phyloP scores from a whole-genome alignment of 345 rosid genomes.

The Corchorus olitorius region DNA sequence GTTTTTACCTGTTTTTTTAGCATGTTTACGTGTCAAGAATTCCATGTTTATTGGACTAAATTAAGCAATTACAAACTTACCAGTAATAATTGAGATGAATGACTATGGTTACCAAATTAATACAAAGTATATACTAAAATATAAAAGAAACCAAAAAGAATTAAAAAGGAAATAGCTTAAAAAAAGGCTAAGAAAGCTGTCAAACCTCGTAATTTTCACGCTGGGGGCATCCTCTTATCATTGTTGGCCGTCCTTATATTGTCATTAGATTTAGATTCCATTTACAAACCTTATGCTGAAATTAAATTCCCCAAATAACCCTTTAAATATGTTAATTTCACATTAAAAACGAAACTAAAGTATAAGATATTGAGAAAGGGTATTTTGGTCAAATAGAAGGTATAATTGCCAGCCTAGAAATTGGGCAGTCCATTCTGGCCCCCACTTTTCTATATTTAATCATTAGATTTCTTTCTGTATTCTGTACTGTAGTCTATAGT shows the following conservation, averaged over 20 bases:
- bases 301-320: background rate
- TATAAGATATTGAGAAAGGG: background rate
- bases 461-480: background rate
- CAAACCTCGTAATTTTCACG: constrained; percentile 27
- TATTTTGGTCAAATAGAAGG: constrained; percentile 10
- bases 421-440: background rate
- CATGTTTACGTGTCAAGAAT: background rate
- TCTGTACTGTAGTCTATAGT: no score
- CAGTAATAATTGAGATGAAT: background rate
- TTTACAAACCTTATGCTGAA: background rate
- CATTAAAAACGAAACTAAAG: background rate
- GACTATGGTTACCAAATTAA: background rate
- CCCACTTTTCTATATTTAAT: background rate
- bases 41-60: background rate
- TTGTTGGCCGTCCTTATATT: constrained; percentile 19
- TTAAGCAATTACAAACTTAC: background rate
- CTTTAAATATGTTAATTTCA: constrained; percentile 12
- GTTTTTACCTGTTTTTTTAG: background rate
- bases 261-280: background rate
- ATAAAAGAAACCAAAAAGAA: no score
- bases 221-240: background rate
- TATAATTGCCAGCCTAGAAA: constrained; percentile 14
- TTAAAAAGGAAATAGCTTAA: background rate
- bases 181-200: background rate
- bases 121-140: background rate